Conservation (phyloP, 2,329 filamentous ascomycete species). For the Rugonectria rugulosa region DNA sequence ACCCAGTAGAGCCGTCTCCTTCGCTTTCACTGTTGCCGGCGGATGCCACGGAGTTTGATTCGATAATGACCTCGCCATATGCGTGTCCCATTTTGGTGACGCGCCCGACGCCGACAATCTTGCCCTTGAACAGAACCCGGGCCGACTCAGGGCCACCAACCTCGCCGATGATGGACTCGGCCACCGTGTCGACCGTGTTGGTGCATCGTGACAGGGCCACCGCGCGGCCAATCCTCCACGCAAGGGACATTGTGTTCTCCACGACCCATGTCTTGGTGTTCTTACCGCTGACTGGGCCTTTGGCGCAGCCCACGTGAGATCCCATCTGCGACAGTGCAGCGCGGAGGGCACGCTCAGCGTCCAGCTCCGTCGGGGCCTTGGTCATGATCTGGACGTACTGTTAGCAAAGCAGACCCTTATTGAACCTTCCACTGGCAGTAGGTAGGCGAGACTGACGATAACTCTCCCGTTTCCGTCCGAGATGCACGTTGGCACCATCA, state of each 20-base stretch:
- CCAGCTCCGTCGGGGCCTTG: conserved; percentile 37
- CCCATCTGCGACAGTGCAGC: conserved; percentile 37
- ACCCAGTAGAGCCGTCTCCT: conserved; percentile 11
- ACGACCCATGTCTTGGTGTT: conserved; percentile 44
- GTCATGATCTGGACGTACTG: conserved; percentile 7
- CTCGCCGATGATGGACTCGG: conserved; percentile 47
- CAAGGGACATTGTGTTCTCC: conserved; percentile 46
- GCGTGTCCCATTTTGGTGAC: conserved; percentile 55
- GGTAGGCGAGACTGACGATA: conserved; percentile 33
- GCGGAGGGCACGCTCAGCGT: conserved; percentile 23
- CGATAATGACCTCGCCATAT: conserved; percentile 50
- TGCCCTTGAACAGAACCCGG: conserved; percentile 37
- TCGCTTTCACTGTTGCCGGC: too few relatives aligned
- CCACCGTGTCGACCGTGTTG: conserved; percentile 50
- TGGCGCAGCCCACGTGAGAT: conserved; percentile 43
- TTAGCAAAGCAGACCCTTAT: background rate
- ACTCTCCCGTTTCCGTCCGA: conserved; percentile 30
- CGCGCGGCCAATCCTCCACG: conserved; percentile 57
- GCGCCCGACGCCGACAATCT: conserved; percentile 42
- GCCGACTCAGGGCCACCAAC: conserved; percentile 43
- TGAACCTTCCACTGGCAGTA: too few relatives aligned
- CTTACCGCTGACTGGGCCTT: conserved; percentile 41
- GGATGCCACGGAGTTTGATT: conserved; percentile 42
- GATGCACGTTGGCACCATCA: conserved; percentile 41
- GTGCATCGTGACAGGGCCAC: conserved; percentile 38